Percentiles rank a stretch among this genome's conserved stretches.
phyloP scores from a whole-genome alignment of 768 basidiomycete genomes.

The Termitomyces sp. region DNA sequence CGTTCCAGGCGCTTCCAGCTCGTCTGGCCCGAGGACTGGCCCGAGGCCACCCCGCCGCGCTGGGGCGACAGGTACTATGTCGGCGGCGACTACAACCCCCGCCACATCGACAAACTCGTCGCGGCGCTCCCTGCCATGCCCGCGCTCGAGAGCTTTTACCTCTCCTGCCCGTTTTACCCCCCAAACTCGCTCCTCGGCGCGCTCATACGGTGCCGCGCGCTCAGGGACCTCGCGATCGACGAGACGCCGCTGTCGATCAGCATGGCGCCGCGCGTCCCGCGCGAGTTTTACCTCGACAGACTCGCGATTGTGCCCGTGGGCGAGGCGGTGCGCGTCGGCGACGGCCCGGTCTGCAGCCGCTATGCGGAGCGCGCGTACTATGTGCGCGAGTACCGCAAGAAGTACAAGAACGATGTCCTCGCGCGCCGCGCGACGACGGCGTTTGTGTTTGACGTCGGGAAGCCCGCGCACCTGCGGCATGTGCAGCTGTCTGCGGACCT shows the following conservation, averaged over 20 bases:
- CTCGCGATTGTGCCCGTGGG: conserved; percentile 32
- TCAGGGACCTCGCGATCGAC: conserved; percentile 29
- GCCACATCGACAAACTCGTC: conserved; percentile 30
- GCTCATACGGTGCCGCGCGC: conserved; percentile 26
- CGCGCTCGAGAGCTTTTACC: conserved; percentile 26
- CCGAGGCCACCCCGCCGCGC: conserved; percentile 32
- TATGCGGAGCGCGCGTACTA: conserved; percentile 31
- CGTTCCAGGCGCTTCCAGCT: conserved; percentile 32
- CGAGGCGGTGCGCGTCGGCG: conserved; percentile 35
- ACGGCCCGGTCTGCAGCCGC: conserved; percentile 32
- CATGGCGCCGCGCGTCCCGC: conserved; percentile 25
- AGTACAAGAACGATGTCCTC: conserved; percentile 29
- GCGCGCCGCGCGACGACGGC: conserved; percentile 23
- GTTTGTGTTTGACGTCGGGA: conserved; percentile 26
- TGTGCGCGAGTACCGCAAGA: conserved; percentile 32
- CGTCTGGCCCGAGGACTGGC: conserved; percentile 41
- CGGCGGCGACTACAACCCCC: conserved; percentile 28
- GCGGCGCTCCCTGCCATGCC: conserved; percentile 31
- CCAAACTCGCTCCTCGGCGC: conserved; percentile 29
- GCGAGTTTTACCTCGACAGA: conserved; percentile 25
- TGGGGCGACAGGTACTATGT: conserved; percentile 31
- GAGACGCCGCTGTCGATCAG: conserved; percentile 35
- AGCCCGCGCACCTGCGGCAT: conserved; percentile 23
- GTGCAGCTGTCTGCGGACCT: conserved; percentile 34
- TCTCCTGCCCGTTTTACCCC: conserved; percentile 35